A percentile compares a stretch with the other conserved stretches of the same genome.
Evolutionary conservation across 2,329 filamentous ascomycete species (phyloP).

Genomic region (Talaromyces sp.): DNA sequence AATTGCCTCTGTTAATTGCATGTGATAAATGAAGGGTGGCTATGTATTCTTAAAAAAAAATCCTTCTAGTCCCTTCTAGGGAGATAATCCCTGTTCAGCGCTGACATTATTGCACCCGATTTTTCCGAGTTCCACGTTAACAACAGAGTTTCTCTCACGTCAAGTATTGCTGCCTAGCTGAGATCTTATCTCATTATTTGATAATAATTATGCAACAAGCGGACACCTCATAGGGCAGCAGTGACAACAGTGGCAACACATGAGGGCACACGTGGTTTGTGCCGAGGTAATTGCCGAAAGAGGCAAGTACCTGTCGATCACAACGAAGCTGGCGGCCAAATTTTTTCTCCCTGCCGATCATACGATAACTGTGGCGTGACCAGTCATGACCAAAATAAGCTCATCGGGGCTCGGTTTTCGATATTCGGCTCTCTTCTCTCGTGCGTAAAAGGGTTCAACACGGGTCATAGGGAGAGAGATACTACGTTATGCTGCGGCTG

Average conservation of each 20-base stretch:
- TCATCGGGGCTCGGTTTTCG: not conserved
- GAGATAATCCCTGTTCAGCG: not conserved
- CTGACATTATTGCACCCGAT: not conserved
- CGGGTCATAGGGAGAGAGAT: not conserved
- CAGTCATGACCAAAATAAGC: not conserved
- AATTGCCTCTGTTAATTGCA: not conserved
- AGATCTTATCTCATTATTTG: not conserved
- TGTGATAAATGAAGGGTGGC: not conserved
- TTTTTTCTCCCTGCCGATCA: not conserved
- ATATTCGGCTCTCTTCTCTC: not conserved
- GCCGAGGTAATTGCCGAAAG: not conserved
- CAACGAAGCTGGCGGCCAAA: not conserved
- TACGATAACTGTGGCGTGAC: not conserved
- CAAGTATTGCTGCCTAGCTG: not conserved
- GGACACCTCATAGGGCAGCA: not conserved
- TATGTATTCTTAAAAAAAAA: not conserved
- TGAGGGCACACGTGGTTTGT: not conserved
- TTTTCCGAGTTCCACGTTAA: not conserved
- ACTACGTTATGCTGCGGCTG: not conserved
- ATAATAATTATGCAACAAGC: not conserved
- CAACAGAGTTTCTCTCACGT: not conserved
- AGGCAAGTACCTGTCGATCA: not conserved
- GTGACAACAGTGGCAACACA: not conserved
- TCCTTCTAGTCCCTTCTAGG: not conserved
- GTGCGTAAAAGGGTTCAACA: not conserved